Evolutionary conservation across 805 yeast genomes (phyloP).

Genomic region (Saccharomycopsis fermentans): DNA sequence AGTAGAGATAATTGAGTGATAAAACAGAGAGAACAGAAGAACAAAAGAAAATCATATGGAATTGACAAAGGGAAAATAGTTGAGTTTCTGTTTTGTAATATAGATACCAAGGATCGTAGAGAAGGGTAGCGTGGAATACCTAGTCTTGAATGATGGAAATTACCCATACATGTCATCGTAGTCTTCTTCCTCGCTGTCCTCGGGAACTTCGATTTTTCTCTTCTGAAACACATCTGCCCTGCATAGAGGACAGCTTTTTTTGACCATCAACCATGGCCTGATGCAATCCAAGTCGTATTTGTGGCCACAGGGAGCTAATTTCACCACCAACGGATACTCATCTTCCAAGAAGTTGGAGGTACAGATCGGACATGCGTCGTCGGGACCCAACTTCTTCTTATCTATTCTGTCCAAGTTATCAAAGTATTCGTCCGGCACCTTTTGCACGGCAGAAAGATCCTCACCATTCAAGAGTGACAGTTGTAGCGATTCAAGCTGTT

Average conservation of each 20-base stretch:
- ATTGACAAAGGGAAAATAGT: too few relatives aligned
- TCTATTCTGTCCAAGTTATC: conserved; percentile 71
- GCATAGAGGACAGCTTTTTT: conserved; percentile 79
- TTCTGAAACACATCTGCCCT: conserved; percentile 56
- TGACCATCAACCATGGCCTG: conserved; percentile 74
- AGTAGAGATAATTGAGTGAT: too few relatives aligned
- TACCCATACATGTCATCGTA: conserved; percentile 18
- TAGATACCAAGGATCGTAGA: too few relatives aligned
- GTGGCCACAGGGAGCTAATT: conserved; percentile 69
- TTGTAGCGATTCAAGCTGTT: conserved; percentile 21
- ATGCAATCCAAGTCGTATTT: conserved; percentile 84
- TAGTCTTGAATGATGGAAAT: neutral
- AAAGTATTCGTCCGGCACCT: conserved; percentile 59
- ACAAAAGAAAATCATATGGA: too few relatives aligned
- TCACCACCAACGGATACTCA: conserved; percentile 68
- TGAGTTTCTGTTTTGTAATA: too few relatives aligned
- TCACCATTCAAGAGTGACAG: conserved; percentile 23
- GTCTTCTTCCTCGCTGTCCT: conserved; percentile 16
- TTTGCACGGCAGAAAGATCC: conserved; percentile 22
- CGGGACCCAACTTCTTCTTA: conserved; percentile 30
- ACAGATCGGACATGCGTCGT: conserved; percentile 78
- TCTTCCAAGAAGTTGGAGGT: conserved; percentile 63
- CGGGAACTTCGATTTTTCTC: conserved; percentile 27
- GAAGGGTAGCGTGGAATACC: too few relatives aligned
- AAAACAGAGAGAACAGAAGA: too few relatives aligned